Percentiles rank a stretch among this genome's conserved stretches.
Conservation (phyloP, 306 rosid species). For the Neltuma alba region DNA sequence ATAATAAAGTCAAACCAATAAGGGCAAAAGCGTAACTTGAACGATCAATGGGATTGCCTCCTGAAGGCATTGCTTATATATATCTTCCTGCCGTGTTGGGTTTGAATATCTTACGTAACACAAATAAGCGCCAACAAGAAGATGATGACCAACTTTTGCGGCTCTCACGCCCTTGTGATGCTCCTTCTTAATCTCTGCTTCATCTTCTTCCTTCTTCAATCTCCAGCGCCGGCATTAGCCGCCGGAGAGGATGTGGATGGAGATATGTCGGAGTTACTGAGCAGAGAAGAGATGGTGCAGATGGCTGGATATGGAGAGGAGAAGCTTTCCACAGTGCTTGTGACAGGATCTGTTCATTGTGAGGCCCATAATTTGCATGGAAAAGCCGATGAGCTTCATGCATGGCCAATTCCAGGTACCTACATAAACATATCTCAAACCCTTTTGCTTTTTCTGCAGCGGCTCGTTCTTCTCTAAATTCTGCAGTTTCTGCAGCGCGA, state of each 20-base stretch:
- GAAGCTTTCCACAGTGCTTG: slow-evolving; percentile 86
- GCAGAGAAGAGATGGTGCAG: slow-evolving; percentile 66
- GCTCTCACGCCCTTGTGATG: slow-evolving; percentile 33
- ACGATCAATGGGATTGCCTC: neutral
- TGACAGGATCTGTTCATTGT: slow-evolving; percentile 79
- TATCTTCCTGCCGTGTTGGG: neutral
- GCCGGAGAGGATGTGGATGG: slow-evolving; percentile 21
- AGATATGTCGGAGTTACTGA: slow-evolving; percentile 41
- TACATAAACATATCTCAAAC: neutral
- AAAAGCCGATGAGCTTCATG: slow-evolving; percentile 47
- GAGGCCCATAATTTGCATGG: slow-evolving; percentile 45
- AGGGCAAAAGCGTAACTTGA: slow-evolving; percentile 32
- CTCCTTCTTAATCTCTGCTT: slow-evolving; percentile 30
- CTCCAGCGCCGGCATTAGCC: slow-evolving; percentile 56
- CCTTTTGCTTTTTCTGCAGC: neutral
- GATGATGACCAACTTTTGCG: slow-evolving; percentile 40
- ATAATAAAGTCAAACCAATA: slow-evolving; percentile 42
- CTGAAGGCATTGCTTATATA: neutral
- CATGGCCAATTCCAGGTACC: slow-evolving; percentile 81
- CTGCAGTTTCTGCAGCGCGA: neutral
- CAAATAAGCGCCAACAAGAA: slow-evolving; percentile 30
- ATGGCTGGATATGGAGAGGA: slow-evolving; percentile 95
- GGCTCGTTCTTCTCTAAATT: neutral
- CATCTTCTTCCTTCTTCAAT: slow-evolving; percentile 24
- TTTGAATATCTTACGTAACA: slow-evolving; percentile 32